A percentile compares a stretch with the other conserved stretches of the same genome.
phyloP scores from a whole-genome alignment of 768 basidiomycete genomes.

The Boletales sp. region DNA sequence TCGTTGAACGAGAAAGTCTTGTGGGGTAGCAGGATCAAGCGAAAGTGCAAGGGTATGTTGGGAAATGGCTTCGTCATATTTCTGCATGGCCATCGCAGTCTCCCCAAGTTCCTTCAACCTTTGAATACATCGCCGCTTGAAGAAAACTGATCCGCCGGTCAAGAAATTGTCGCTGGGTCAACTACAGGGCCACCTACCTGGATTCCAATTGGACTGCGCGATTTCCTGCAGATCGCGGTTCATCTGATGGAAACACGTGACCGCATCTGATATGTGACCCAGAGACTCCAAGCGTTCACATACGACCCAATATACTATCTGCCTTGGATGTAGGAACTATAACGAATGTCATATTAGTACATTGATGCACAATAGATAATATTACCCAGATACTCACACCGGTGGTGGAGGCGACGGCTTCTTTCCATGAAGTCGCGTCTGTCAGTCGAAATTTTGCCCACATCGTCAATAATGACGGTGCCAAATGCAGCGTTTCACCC shows the following conservation, averaged over 20 bases:
- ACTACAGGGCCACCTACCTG: neutral
- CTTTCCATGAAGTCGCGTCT: neutral
- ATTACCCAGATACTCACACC: neutral
- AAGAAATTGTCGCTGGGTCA: neutral
- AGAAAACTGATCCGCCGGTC: no score
- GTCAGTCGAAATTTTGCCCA: constrained; percentile 2
- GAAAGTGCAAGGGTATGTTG: neutral
- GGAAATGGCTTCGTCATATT: neutral
- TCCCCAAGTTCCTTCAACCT: neutral
- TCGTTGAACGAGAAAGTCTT: neutral
- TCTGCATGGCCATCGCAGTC: neutral
- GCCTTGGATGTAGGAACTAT: neutral
- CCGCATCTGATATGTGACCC: neutral
- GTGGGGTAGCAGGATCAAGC: neutral
- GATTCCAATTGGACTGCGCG: neutral
- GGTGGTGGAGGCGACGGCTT: neutral
- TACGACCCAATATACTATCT: neutral
- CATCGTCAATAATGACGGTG: neutral
- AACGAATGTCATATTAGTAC: neutral
- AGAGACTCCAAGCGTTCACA: neutral
- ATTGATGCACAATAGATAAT: neutral
- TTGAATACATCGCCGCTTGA: neutral
- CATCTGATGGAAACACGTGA: constrained; percentile 5
- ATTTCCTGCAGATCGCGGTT: neutral
- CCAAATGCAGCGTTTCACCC: no score